Base-by-base conservation (phyloP, 2,329 filamentous ascomycete species). In the Sclerotinia glacialis region DNA sequence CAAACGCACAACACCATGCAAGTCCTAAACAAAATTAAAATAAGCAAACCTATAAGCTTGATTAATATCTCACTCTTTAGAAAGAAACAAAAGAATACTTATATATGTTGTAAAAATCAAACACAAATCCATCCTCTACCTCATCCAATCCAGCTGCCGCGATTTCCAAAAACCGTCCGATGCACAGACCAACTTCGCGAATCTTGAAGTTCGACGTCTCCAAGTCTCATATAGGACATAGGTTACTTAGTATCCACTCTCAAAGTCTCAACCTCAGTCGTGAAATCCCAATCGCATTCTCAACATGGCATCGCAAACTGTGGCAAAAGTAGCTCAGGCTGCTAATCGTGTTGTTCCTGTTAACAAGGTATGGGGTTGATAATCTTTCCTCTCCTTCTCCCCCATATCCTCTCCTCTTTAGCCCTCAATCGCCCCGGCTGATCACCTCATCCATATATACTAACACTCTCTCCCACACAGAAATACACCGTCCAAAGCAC, bases 401-500 rank as follows among this genome's bases (percentile, higher is more conserved):
- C 44, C 46, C 64, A n/a, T 52, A 28, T 60, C 42, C 55, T 64
- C 63, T 69, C 67, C 62, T 69, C 71, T 69, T 49, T 54, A 63
- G 16, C 67, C 49, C 67, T 60, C 63, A 64, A 12, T 52, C 26
- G 49, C 46, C 54, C 28, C 59, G 64, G 60, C 62, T 61, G 56
- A 50, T 64, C 34, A 65, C 70, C 69, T 69, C 70, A 68, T 69
- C 67, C 73, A 52, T 21, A 73, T 75, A 71, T 64, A 56, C 44
- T 18, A 52, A 5, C 12, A 34, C 53, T 28, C 46, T 12, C 11
- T 14, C 23, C 8, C 26, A 14, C 18, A 56, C 75, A 99, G 94
- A 98, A 98, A 91, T 94, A 99, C 82, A 96, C 93, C 46, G 83
- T 98, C 71, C 91, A 97, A 78, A 95, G 94, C 62, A 86, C 84